Evolutionary conservation across 2,329 filamentous ascomycete genomes (phyloP), one percentile per base, ranked within the genome.

Genomic region (Fusarium sp.): DNA sequence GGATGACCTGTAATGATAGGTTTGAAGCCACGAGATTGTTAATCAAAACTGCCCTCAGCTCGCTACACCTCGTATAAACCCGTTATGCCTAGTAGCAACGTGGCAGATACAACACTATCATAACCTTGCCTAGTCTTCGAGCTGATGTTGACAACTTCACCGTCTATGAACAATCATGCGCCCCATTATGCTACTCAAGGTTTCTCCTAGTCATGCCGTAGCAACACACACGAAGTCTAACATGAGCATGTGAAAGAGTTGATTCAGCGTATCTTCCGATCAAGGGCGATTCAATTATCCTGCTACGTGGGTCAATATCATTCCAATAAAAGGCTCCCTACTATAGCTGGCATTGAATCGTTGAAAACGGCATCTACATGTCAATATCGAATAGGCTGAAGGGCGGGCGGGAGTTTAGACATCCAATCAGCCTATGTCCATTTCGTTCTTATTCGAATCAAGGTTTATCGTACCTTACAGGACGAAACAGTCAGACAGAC

Each of bases 271-370:
- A 44, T 49, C 29, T 37, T 41, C 37, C 44, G 14, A 51, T 20
- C 22, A 37, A 67, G 48, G 30, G 67, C 25, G 25, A 47, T 48
- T 60, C 24, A 22, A 47, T 48, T 49, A 34, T 57, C 24, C 47
- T 61, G 52, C 65, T 53, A 68, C 67, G 48, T 70, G 67, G 67
- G 54, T 48, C 68, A 61, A 61, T 64, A 49, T 48, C 68, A 71
- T 71, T 70, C 68, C 64, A 71, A 69, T 45, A 45, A 22, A 20
- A 30, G 37, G 34, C 57, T 64, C 62, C 64, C 47, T 65, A 46
- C 42, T 51, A 55, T 52, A 46, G 30, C 42, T 24, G 44, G 57
- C 51, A n/a, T 52, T 61, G 54, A 51, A 61, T 61, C 59, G 41
- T 46, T 40, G 12, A 40, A 51, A 30, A 13, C 32, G 20, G 48